These are phyloP conservation scores for Saturnispora mendoncae DNA, from an alignment of 805 yeast genomes.

Conservation along the genomic window DNA sequence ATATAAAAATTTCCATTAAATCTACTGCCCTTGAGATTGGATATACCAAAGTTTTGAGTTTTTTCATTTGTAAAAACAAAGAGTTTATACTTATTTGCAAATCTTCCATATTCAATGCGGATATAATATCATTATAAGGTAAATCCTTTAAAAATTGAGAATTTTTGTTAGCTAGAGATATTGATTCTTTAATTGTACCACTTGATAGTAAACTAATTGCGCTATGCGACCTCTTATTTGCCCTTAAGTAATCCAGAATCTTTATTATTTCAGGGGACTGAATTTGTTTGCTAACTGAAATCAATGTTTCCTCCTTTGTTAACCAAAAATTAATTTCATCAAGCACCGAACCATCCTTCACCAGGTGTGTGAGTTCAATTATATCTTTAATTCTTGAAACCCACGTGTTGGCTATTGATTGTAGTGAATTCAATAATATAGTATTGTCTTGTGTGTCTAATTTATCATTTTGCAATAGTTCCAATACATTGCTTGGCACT, in stretches of 20 bases:
- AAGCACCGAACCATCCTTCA: conserved; percentile 43
- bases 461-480: conserved; percentile 18
- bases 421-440: conserved; percentile 55
- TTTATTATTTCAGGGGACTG: conserved; percentile 42
- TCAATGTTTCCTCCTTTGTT: conserved; percentile 54
- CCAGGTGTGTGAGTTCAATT: conserved; percentile 43
- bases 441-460: conserved; percentile 37
- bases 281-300: conserved; percentile 49
- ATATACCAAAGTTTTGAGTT: conserved; percentile 48
- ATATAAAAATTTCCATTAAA: conserved; percentile 56
- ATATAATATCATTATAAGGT: conserved; percentile 51
- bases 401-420: conserved; percentile 67
- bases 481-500: conserved; percentile 33
- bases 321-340: conserved; percentile 78
- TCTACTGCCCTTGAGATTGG: conserved; percentile 57
- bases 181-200: conserved; percentile 52
- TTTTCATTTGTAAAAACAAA: conserved; percentile 56
- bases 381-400: conserved; percentile 50
- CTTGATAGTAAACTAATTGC: conserved; percentile 67
- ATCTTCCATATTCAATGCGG: conserved; percentile 37
- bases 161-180: conserved; percentile 43
- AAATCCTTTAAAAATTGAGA: conserved; percentile 60
- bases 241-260: conserved; percentile 52
- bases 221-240: conserved; percentile 73
- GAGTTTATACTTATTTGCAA: conserved; percentile 37